Percentiles rank a stretch among this genome's conserved stretches.
Evolutionary conservation across 2,329 filamentous ascomycete species (phyloP).

Genomic region (Neofusicoccum umdonicola): DNA sequence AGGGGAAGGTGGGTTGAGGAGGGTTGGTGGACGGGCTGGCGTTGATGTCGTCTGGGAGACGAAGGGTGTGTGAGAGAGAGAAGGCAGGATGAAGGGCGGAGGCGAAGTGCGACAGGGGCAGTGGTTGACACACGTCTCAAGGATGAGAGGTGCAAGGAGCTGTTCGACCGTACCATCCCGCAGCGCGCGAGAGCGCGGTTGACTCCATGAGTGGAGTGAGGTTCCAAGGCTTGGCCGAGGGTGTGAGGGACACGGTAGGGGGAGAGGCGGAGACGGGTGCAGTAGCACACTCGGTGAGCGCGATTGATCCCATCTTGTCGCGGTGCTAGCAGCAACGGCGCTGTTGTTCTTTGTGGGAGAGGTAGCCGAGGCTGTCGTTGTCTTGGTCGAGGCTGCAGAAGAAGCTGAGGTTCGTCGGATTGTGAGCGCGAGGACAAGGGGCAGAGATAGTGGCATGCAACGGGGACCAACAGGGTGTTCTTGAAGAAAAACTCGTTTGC

Average conservation of each 20-base stretch:
- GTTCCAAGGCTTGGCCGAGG: conserved; percentile 58
- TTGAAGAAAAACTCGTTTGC: background rate
- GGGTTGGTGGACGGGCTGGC: no score
- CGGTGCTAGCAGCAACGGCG: background rate
- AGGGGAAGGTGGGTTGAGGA: background rate
- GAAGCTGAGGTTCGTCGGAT: conserved; percentile 3
- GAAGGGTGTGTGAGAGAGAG: background rate
- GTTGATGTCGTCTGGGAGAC: no score
- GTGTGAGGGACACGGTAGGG: conserved; percentile 7
- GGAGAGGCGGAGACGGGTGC: background rate
- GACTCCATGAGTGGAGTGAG: conserved; percentile 71
- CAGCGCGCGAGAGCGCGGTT: conserved; percentile 63
- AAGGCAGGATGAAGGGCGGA: no score
- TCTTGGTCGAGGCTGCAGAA: background rate
- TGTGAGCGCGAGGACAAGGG: conserved; percentile 4
- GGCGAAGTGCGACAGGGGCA: background rate
- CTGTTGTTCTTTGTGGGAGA: background rate
- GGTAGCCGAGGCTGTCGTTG: background rate
- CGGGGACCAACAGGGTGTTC: background rate
- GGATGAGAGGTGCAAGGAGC: background rate
- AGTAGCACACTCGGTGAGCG: conserved; percentile 10
- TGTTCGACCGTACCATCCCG: conserved; percentile 62
- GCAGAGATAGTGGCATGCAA: conserved; percentile 1
- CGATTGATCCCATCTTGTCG: conserved; percentile 7
- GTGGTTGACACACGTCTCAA: no score